A percentile compares a stretch with the other conserved stretches of the same genome.
Evolutionary conservation across 2,329 filamentous ascomycete genomes (phyloP).

Genomic region (Hypoxylon sp.): DNA sequence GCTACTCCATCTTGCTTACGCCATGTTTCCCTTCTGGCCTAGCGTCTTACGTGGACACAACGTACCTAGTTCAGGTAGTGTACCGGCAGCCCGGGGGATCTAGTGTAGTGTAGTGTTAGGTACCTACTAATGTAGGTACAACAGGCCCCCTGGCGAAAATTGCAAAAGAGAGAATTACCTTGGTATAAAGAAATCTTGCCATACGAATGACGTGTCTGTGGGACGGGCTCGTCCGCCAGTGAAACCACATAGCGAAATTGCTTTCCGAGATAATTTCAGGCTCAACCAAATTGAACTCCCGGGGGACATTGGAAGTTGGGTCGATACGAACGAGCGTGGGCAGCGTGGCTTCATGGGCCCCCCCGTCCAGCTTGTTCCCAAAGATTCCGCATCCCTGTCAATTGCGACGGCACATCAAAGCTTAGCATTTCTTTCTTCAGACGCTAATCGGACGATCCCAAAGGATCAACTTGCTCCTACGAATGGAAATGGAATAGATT

Average conservation of each 20-base stretch:
- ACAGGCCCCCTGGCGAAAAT: constrained; percentile 14
- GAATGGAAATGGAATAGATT: constrained; percentile 7
- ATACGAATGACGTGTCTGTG: constrained; percentile 36
- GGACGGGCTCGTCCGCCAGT: constrained; percentile 20
- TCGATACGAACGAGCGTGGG: no score
- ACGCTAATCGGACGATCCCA: constrained; percentile 28
- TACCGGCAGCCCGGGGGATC: constrained; percentile 29
- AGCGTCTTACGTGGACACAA: constrained; percentile 41
- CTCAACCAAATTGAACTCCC: constrained; percentile 6
- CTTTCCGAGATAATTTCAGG: constrained; percentile 22
- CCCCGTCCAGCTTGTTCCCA: constrained; percentile 12
- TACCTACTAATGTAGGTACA: no score
- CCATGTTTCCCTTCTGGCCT: constrained; percentile 30
- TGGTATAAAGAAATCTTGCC: constrained; percentile 21
- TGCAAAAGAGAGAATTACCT: constrained; percentile 11
- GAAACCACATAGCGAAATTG: constrained; percentile 32
- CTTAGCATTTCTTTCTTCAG: constrained; percentile 31
- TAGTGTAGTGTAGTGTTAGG: no score
- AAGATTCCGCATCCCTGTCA: constrained; percentile 26
- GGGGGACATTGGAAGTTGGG: background rate
- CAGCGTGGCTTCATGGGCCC: constrained; percentile 7
- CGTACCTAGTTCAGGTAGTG: constrained; percentile 16
- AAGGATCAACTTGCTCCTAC: constrained; percentile 20
- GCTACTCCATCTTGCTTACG: constrained; percentile 23
- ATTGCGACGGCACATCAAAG: constrained; percentile 37